Base-by-base conservation (phyloP, 192 early-diverging fungal genomes). In the Umbelopsis ramanniana region DNA sequence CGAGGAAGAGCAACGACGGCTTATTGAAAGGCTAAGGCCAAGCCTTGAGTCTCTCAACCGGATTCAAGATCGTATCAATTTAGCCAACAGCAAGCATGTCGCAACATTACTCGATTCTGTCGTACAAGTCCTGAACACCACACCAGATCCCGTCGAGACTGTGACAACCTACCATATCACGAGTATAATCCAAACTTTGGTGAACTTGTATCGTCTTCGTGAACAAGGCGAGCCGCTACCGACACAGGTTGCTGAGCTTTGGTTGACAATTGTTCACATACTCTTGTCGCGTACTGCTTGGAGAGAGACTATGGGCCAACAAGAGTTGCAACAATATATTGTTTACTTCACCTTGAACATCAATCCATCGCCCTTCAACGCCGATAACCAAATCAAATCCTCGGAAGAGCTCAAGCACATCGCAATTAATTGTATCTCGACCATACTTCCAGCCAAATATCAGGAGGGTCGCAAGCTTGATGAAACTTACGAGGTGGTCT, bases 391-490 rank as follows among this genome's bases (percentile, higher is more conserved):
- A 29, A 40, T 40, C 11, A 70, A 7, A 40, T 19, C 68, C 10
- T 78, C 76, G 38, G 80, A 81, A 53, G 77, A 81, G 63, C 68
- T 69, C 12, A 74, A 76, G 40, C 35, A 69, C 21, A 63, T 74
- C 0, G 47, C 67, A 17, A 43, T 83, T 2, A 21, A 52, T 22
- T 80, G 79, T 67, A 48, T 80, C 45, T 55, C 73, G 21, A 11
- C 52, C 9, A 68, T 57, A 24, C 48, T 80, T 14, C 78, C 77
- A 6, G 52, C 46, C 7, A 40, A 67, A 9, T 55, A 70, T 38
- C 21, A 38, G 46, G 54, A 72, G 40, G 52, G 43, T 10, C 66
- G 71, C 71, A 23, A 43, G 50, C 17, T 46, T 19, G 48, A 52
- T 50, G 45, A 48, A 47, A 68, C 67, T 5, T 68, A 68, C 12